Conservation (phyloP, 2,329 filamentous ascomycete species). For the Colletotrichum eremochloae region DNA sequence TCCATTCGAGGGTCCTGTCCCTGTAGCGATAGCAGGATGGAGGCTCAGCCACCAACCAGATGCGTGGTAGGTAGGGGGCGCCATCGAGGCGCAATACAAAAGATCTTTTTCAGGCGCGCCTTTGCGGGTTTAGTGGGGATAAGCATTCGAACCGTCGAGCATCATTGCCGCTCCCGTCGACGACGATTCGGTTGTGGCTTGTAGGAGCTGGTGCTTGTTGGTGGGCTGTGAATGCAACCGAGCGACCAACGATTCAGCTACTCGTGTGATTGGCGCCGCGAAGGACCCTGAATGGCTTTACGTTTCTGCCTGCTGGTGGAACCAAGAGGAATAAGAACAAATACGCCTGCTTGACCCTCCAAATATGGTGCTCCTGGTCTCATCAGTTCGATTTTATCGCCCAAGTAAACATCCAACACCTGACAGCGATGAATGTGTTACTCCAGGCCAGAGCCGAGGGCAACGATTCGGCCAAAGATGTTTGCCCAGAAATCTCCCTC, state of each 20-base stretch:
- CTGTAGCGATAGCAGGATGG: too few relatives aligned
- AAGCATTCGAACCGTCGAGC: background rate
- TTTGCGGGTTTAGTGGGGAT: background rate
- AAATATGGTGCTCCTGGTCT: background rate
- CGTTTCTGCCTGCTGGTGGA: background rate
- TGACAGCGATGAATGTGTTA: background rate
- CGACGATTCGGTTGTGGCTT: background rate
- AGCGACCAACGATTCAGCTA: background rate
- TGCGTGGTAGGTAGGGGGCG: background rate
- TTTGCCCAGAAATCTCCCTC: slow-evolving; percentile 28
- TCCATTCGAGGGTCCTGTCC: background rate
- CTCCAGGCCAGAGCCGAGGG: background rate
- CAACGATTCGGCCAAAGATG: slow-evolving; percentile 2
- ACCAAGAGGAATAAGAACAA: background rate
- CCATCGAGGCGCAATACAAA: background rate
- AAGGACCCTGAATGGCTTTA: background rate
- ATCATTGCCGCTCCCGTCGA: background rate
- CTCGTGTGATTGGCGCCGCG: background rate
- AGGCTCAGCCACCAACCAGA: background rate
- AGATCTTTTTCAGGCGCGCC: background rate
- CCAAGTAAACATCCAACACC: background rate
- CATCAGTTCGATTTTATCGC: background rate
- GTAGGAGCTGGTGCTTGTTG: background rate
- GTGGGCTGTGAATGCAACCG: background rate
- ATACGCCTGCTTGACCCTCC: background rate